Base-by-base conservation (phyloP, 805 yeast species). In the Sugiyamaella qingdaonensis region DNA sequence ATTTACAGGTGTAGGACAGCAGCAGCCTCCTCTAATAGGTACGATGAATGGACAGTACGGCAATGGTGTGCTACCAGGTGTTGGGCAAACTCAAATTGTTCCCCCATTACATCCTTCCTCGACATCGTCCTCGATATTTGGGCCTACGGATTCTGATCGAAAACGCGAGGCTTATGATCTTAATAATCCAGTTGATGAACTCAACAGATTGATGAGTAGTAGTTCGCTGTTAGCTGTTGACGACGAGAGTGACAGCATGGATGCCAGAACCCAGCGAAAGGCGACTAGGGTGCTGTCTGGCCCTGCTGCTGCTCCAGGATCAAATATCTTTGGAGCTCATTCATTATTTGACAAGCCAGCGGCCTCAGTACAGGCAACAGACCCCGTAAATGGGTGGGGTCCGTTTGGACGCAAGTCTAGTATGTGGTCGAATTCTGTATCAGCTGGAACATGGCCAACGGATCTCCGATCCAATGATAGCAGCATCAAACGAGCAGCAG, bases 401-500 rank as follows among this genome's bases (percentile, higher is more conserved):
- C 16, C 51, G 9, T 33, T 39, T 24, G 21, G 48, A 19, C 36
- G 46, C 7, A 46, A 27, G 19, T 48, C 51, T 9, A 48, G 46
- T 16, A 48, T 48, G 51, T 48, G 51, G 51, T 36, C 51, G 9
- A 48, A 19, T 19, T 11, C 41, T 29, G 34, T 32, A 29, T 19
- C 36, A 10, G 8, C 33, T 9, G 36, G 48, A 4, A 27, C 48
- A 4, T 45, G 48, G 45, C 24, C 47, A 45, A 32, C 52, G 1
- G 45, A 43, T 11, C 5, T 21, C 24, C 16, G 43, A 4, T 36
- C 54, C 19, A 19, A 45, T 11, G 18, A 29, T n/a, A 59, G 49
- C 14, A 56, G 52, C 21, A 57, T 67, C 10, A 51, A 57, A 10
- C 41, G 53, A 8, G 57, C 66, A 3, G 70, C 68, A 2, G 49